Percentiles rank a stretch among this genome's conserved stretches.
Evolutionary conservation across 441 rosid genomes (phyloP).

Genomic region (Manihot esculenta): DNA sequence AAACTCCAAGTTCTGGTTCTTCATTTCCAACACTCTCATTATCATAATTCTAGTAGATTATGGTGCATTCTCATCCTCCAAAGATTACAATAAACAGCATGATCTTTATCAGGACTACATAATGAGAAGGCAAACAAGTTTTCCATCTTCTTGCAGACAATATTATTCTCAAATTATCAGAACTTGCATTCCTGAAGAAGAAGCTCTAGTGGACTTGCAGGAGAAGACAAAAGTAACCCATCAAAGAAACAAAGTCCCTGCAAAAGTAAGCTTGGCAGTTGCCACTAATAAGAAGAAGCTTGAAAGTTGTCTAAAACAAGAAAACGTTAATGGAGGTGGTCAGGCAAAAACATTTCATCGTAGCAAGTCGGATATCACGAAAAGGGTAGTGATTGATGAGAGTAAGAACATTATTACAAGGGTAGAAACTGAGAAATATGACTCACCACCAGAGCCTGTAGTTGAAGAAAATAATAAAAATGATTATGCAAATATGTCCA

Average conservation of each 20-base stretch:
- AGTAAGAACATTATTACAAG: slow-evolving; percentile 26
- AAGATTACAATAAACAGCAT: slow-evolving; percentile 21
- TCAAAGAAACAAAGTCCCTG: not conserved
- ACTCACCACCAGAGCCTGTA: not conserved
- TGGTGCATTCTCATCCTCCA: slow-evolving; percentile 44
- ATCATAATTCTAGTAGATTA: slow-evolving; percentile 57
- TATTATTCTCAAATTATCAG: slow-evolving; percentile 14
- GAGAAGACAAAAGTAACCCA: slow-evolving; percentile 5
- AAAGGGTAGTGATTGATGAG: slow-evolving; percentile 35
- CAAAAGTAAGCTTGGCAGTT: slow-evolving; percentile 8
- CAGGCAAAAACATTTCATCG: slow-evolving; percentile 18
- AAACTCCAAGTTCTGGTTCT: slow-evolving; percentile 56
- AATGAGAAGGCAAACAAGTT: slow-evolving; percentile 26
- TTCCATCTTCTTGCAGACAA: slow-evolving; percentile 6
- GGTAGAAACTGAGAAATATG: slow-evolving; percentile 15
- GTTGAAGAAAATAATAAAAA: slow-evolving; percentile 35
- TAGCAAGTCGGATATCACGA: slow-evolving; percentile 32
- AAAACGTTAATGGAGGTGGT: not conserved
- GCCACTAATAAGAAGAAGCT: slow-evolving; percentile 2
- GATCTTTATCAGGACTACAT: slow-evolving; percentile 34
- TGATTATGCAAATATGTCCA: slow-evolving; percentile 59
- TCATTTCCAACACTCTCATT: slow-evolving; percentile 64
- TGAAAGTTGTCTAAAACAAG: not conserved
- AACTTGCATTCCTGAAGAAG: slow-evolving; percentile 18
- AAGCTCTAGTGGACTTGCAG: not conserved